Conservation (phyloP, 1,284 basidiomycete species). For the Trichosporon sp. region DNA sequence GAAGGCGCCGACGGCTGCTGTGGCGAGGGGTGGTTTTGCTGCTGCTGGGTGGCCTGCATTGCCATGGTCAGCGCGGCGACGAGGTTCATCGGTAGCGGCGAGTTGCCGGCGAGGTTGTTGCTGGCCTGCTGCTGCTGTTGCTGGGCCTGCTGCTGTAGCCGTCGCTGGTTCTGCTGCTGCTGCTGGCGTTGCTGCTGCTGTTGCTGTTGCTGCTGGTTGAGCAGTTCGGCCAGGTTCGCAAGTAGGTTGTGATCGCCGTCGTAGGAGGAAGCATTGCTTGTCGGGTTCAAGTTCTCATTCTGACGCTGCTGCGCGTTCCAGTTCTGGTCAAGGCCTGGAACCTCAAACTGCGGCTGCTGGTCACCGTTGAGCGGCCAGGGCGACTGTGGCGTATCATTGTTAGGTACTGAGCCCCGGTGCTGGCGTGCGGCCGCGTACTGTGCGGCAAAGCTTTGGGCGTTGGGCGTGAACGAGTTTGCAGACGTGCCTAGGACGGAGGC, state of each 20-base stretch:
- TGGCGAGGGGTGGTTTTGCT: neutral
- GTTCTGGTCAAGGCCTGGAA: neutral
- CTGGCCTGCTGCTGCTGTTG: constrained; percentile 4
- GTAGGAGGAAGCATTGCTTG: constrained; percentile 2
- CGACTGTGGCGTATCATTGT: constrained; percentile 3
- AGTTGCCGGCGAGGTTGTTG: neutral
- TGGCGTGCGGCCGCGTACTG: constrained; percentile 28
- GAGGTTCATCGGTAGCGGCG: constrained; percentile 14
- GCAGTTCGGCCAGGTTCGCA: constrained; percentile 26
- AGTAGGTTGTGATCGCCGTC: constrained; percentile 27
- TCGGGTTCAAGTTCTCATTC: neutral
- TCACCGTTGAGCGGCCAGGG: constrained; percentile 5
- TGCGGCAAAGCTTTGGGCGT: constrained; percentile 27
- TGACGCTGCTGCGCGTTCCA: neutral
- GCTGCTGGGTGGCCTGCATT: constrained; percentile 9
- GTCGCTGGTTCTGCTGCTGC: constrained; percentile 22
- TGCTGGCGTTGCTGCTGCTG: constrained; percentile 21
- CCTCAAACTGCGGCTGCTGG: constrained; percentile 11
- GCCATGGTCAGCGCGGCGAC: constrained; percentile 12
- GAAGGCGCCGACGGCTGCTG: constrained; percentile 8
- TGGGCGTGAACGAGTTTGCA: constrained; percentile 27
- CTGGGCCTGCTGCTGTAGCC: constrained; percentile 21
- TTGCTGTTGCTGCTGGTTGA: constrained; percentile 26
- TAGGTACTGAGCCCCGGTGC: neutral
- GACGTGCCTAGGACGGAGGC: constrained; percentile 23